These are phyloP conservation scores for Lipomyces oligophaga DNA, from an alignment of 805 yeast genomes.

Conservation along the genomic window DNA sequence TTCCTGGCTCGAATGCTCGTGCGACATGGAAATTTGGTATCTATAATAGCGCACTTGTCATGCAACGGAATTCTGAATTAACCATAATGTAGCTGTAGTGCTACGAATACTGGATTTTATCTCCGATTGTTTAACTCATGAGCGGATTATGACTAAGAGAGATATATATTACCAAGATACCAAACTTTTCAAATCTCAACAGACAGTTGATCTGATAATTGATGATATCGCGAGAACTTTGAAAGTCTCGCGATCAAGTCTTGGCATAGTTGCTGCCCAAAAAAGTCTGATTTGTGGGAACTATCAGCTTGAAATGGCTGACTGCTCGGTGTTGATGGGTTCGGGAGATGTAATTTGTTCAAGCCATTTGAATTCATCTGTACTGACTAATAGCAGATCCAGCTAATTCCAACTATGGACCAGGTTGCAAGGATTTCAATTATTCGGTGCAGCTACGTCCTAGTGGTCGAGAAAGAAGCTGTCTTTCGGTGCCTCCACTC, in stretches of 20 bases:
- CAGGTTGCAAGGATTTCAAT: constrained; percentile 13
- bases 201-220: constrained; percentile 41
- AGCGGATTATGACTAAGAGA: constrained; percentile 42
- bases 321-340: neutral
- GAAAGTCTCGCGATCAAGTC: constrained; percentile 38
- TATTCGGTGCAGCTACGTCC: constrained; percentile 34
- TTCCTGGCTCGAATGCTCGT: constrained; percentile 7
- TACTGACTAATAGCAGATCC: neutral
- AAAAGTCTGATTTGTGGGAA: constrained; percentile 25
- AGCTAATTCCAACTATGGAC: neutral
- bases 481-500: constrained; percentile 18
- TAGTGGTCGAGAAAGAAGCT: constrained; percentile 51
- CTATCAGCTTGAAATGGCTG: neutral
- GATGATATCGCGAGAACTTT: constrained; percentile 42
- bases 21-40: constrained; percentile 4
- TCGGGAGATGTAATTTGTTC: constrained; percentile 2
- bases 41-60: neutral
- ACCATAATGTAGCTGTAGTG: constrained; percentile 8
- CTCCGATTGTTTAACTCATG: constrained; percentile 8
- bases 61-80: no score
- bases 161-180: constrained; percentile 61
- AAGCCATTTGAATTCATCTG: no score
- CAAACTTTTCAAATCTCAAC: constrained; percentile 47
- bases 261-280: constrained; percentile 41
- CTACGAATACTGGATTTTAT: constrained; percentile 15